Evolutionary conservation across 768 basidiomycete species (phyloP), one percentile per base, ranked within the genome.

Genomic region (Collybia sordida): DNA sequence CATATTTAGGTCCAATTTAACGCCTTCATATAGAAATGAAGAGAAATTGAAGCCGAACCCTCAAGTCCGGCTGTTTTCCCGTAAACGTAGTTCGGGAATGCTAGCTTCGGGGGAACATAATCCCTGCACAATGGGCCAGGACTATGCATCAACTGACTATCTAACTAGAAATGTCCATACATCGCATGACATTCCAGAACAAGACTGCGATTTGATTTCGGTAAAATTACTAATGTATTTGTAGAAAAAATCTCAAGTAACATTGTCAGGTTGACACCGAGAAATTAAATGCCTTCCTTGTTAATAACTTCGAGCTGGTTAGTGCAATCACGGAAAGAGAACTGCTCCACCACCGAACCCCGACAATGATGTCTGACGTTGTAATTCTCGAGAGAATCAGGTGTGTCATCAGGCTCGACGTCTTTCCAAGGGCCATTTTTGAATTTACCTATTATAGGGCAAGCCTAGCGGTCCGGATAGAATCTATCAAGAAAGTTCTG

Each of bases 381-480:
- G 51, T 70, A 6, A 45, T 68, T 1, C 64, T 80, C n/a, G 72
- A 79, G 23, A 57, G 59, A 2, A 64, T 72, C 49, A 66, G 70
- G 81, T 81, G 49, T 22, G 65, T 56, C 43, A 9, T 7, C 28
- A 38, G 19, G 24, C 37, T 27, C 14, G 7, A 23, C 17, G 18
- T 17, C 4, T 31, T 8, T 22, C n/a, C n/a, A 25, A n/a, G n/a
- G n/a, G n/a, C 23, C 34, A 34, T 43, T 46, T 9, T 15, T 17
- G 9, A 51, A 49, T 46, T 27, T 46, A n/a, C 15, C 48, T 40
- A 5, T 18, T 19, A 38, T 44, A 78, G 78, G 46, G 56, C 62
- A n/a, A 55, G 67, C 25, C 45, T 70, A 7, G 64, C 70, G 18
- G 61, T 64, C 35, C 72, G 80, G 0, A 71, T 78, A 14, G 51